A percentile compares a stretch with the other conserved stretches of the same genome.
phyloP scores from a whole-genome alignment of 306 rosid genomes.

The Cicer pinnatifidum region DNA sequence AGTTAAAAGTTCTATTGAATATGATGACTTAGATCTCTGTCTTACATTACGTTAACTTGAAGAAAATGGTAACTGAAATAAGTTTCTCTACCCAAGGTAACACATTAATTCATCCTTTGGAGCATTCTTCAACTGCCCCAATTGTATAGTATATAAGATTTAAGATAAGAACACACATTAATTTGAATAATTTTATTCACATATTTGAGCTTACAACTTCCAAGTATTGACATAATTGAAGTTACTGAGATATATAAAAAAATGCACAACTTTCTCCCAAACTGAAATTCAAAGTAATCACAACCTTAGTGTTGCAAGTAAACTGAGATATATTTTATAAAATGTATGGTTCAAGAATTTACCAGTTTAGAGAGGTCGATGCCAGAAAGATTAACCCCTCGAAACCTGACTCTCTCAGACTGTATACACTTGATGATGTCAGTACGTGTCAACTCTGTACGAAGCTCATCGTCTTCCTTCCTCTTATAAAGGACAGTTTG shows the following conservation, averaged over 20 bases:
- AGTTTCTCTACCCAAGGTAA: slow-evolving; percentile 18
- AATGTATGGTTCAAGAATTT: slow-evolving; percentile 37
- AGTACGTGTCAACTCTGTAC: slow-evolving; percentile 75
- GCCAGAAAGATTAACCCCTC: slow-evolving; percentile 96
- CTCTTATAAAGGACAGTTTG: slow-evolving; percentile 52
- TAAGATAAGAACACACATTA: slow-evolving; percentile 8
- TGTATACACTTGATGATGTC: slow-evolving; percentile 96
- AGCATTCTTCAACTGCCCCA: slow-evolving; percentile 30
- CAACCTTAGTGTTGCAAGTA: slow-evolving; percentile 17
- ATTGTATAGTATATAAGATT: slow-evolving; percentile 18
- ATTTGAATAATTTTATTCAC: not conserved
- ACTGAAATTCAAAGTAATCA: slow-evolving; percentile 16
- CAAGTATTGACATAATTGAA: slow-evolving; percentile 5
- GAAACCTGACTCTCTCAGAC: slow-evolving; percentile 79
- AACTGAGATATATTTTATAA: slow-evolving; percentile 21
- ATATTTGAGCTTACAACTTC: slow-evolving; percentile 2
- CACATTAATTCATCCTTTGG: slow-evolving; percentile 7
- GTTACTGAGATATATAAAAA: slow-evolving; percentile 9
- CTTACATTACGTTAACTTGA: not conserved
- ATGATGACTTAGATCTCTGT: slow-evolving; percentile 31
- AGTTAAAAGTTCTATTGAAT: not conserved
- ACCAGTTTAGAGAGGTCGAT: slow-evolving; percentile 96
- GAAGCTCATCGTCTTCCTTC: slow-evolving; percentile 69
- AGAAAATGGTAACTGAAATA: slow-evolving; percentile 7
- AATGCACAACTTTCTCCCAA: slow-evolving; percentile 15